Evolutionary conservation across 352 stramenopile genomes (phyloP).

Genomic region (Salisapilia sapeloensis): DNA sequence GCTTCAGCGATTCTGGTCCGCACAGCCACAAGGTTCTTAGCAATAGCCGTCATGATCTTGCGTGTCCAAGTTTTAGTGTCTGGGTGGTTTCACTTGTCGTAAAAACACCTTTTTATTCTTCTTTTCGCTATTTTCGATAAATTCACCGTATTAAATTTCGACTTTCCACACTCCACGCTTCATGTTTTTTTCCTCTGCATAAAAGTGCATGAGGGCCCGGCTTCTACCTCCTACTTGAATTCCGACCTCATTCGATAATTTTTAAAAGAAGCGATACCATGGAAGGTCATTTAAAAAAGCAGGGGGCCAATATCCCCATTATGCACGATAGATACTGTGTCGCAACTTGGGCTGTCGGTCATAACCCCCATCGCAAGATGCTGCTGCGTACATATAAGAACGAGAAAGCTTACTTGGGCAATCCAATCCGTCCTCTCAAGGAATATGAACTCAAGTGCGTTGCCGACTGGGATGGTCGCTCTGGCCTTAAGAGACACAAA

Average conservation of each 20-base stretch:
- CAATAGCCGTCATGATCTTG: conserved; percentile 13
- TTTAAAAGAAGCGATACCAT: too few relatives aligned
- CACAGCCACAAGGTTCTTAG: conserved; percentile 40
- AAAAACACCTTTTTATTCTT: too few relatives aligned
- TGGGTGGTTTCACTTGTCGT: too few relatives aligned
- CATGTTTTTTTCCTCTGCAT: too few relatives aligned
- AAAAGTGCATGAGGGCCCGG: too few relatives aligned
- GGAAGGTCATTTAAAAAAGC: conserved; percentile 62
- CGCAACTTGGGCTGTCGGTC: conserved; percentile 19
- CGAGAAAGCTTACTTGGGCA: conserved; percentile 15
- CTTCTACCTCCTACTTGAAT: too few relatives aligned
- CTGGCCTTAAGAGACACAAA: conserved; percentile 53
- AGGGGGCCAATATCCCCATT: conserved; percentile 41
- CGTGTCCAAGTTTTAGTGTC: too few relatives aligned
- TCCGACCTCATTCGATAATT: too few relatives aligned
- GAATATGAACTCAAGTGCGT: conserved; percentile 52
- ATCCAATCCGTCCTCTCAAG: conserved; percentile 30
- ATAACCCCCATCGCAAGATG: conserved; percentile 17
- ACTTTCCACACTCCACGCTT: too few relatives aligned
- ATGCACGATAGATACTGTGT: conserved; percentile 77
- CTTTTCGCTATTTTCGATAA: too few relatives aligned
- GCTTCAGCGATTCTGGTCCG: conserved; percentile 40
- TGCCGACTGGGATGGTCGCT: conserved; percentile 60
- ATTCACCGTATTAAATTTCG: too few relatives aligned
- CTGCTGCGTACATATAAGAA: conserved; percentile 63